phyloP scores from a whole-genome alignment of 352 stramenopile genomes.

The Phytophthora idaei region DNA sequence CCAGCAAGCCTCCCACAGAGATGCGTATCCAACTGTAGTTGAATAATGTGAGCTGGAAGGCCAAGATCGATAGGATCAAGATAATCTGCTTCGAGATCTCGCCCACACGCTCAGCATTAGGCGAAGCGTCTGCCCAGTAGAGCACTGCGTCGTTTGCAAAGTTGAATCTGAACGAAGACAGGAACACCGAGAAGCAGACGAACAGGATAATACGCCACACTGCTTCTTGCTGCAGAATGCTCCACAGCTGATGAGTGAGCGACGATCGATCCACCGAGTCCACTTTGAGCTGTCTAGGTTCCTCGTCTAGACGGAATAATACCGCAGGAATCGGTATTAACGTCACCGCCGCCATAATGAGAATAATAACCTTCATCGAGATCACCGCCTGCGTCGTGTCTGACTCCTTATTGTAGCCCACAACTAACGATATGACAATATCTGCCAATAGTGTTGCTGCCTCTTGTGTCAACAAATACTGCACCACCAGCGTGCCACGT shows the following conservation, averaged over 20 bases:
- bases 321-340: constrained; percentile 70
- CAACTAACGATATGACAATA: constrained; percentile 45
- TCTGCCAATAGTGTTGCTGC: constrained; percentile 47
- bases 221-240: constrained; percentile 75
- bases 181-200: constrained; percentile 63
- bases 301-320: constrained; percentile 69
- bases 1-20: constrained; percentile 47
- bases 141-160: constrained; percentile 54
- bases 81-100: constrained; percentile 55
- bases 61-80: constrained; percentile 50
- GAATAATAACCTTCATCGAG: constrained; percentile 72
- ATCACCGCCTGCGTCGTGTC: constrained; percentile 44
- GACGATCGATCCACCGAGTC: constrained; percentile 65
- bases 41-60: constrained; percentile 63
- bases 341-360: constrained; percentile 71
- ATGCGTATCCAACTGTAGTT: constrained; percentile 81
- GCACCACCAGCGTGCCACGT: constrained; percentile 62
- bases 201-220: constrained; percentile 81
- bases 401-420: constrained; percentile 45
- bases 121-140: constrained; percentile 53
- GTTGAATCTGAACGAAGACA: constrained; percentile 69
- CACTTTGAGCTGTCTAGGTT: constrained; percentile 77
- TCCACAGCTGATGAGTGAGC: constrained; percentile 69
- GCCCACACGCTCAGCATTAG: constrained; percentile 42
- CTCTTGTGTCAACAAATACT: constrained; percentile 71